Conservation (phyloP, 177 flowering plant species). For the Vitis hybrid region DNA sequence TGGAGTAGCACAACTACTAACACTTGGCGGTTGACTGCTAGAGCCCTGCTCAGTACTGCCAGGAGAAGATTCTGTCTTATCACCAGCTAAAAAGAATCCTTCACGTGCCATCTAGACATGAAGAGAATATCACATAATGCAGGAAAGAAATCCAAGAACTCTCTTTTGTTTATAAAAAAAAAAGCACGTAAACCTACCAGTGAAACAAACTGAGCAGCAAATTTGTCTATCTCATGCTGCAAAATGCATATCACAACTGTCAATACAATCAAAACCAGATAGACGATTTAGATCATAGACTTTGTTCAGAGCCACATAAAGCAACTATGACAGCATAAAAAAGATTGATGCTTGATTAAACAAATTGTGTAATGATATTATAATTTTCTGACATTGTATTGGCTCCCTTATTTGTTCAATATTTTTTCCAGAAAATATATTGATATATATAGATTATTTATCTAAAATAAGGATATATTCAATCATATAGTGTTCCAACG, state of each 20-base stretch:
- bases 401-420: too few species aligned
- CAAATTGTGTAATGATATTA: too few species aligned
- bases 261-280: neutral
- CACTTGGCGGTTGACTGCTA: slow-evolving; percentile 10
- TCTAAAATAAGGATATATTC: too few species aligned
- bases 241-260: slow-evolving; percentile 10
- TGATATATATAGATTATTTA: too few species aligned
- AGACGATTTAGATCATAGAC: neutral
- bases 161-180: neutral
- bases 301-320: neutral
- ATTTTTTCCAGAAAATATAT: too few species aligned
- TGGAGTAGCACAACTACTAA: neutral
- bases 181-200: slow-evolving; percentile 12
- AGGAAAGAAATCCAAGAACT: neutral
- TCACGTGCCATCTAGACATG: slow-evolving; percentile 23
- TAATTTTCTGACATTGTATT: too few species aligned
- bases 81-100: slow-evolving; percentile 12
- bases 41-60: neutral
- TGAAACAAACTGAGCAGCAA: slow-evolving; percentile 20
- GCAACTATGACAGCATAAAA: neutral
- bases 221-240: slow-evolving; percentile 17
- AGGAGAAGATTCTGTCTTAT: slow-evolving; percentile 8
- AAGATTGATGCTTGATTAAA: too few species aligned
- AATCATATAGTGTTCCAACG: too few species aligned
- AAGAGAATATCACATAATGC: slow-evolving; percentile 1